Conservation (phyloP, 176 grass and related monocot species). For the Raddia distichophylla region DNA sequence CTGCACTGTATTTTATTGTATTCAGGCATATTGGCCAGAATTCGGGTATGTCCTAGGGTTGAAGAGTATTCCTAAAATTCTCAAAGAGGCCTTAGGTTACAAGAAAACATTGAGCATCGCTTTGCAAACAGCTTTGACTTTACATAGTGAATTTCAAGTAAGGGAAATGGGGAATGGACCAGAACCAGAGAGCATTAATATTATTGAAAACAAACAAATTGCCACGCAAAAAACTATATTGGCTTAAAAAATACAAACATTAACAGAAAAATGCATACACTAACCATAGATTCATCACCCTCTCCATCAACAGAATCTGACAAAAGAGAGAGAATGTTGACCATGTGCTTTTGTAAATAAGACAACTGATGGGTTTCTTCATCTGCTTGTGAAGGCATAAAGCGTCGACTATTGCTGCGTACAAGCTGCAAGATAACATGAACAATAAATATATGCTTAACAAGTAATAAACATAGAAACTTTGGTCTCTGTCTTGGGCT, state of each 20-base stretch:
- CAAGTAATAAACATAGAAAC: slow-evolving; percentile 22
- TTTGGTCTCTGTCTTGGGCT: not conserved
- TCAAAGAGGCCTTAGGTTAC: not conserved
- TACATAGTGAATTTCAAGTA: slow-evolving; percentile 7
- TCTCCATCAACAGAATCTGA: slow-evolving; percentile 72
- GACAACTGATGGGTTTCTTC: slow-evolving; percentile 97
- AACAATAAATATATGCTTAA: slow-evolving; percentile 29
- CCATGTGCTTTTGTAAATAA: slow-evolving; percentile 95
- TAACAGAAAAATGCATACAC: slow-evolving; percentile 33
- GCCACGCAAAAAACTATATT: not conserved
- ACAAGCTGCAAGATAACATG: slow-evolving; percentile 72
- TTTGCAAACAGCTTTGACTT: not conserved
- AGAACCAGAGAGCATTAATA: slow-evolving; percentile 6
- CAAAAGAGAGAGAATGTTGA: slow-evolving; percentile 78
- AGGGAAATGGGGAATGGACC: not conserved
- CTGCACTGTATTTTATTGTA: too few species aligned
- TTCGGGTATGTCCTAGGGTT: too few species aligned
- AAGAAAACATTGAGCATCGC: not conserved
- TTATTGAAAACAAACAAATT: slow-evolving; percentile 1
- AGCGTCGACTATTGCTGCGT: slow-evolving; percentile 87
- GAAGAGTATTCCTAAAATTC: too few species aligned
- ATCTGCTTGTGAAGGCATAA: slow-evolving; percentile 92
- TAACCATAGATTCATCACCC: slow-evolving; percentile 88
- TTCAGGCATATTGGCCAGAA: too few species aligned
- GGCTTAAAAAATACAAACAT: not conserved